Evolutionary conservation across 768 basidiomycete genomes (phyloP), one percentile per base, ranked within the genome.

Genomic region (Leccinum subgranulosum): DNA sequence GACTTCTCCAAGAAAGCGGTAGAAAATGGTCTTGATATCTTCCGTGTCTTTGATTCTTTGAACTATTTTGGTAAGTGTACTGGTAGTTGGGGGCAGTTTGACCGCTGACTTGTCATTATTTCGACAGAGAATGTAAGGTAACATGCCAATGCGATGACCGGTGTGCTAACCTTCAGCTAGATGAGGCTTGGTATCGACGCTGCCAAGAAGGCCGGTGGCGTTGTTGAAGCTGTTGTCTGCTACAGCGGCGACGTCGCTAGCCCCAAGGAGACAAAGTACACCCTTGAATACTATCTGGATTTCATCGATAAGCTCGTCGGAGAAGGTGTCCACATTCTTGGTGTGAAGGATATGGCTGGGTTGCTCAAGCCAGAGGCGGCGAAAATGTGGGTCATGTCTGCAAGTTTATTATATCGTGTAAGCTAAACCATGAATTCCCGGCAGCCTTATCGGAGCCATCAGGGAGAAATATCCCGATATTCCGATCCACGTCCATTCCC

Each of bases 1-100:
- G 97, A 97, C 74, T 99, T 99, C 79, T 97, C 92, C 60, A 96
- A 95, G 80, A 96, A 96, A 73, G 97, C 97, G 23, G 96, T 99
- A n/a, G 94, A 98, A 76, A 97, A 98, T 66, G 97, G 97, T 70
- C 84, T 98, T 50, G 97, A 99, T 75, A 99, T 99, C 72, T 99
- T 99, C 91, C 85, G 97, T 69, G 94, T 99, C 53, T 99, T 99
- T 66, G 97, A 99, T 74, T 98, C 97, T 29, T 78, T 99, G 75
- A 99, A 99, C 80, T 99, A 98, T 75, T 88, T 99, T 61, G 96
- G 95, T 88, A 74, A 52, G 85, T 78, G 48, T 10, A 25, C 34
- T 15, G 31, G 33, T 25, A 25, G 11, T 28, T 21, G 7, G 19
- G 23, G 25, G 19, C 9, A 21, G 56, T 36, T 55, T 17, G 21